These are phyloP conservation scores for Papiliotrema terrestris DNA, from an alignment of 1,284 basidiomycete species.

Conservation along the genomic window DNA sequence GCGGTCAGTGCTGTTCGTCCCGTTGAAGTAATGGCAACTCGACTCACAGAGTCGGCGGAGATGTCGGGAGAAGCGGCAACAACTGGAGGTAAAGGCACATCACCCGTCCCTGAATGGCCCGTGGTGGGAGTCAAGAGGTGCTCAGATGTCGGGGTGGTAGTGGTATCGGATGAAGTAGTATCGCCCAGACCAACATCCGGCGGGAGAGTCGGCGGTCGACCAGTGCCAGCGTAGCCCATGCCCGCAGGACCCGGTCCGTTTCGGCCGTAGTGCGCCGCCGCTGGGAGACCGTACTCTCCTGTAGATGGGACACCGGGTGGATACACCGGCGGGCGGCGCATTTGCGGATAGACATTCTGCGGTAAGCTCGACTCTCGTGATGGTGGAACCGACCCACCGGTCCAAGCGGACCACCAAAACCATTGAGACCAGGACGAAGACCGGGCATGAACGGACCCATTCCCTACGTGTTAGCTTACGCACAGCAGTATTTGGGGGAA, in stretches of 20 bases:
- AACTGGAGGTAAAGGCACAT: slow-evolving; percentile 1
- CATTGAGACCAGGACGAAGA: slow-evolving; percentile 40
- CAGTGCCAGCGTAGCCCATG: slow-evolving; percentile 9
- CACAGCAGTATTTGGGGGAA: slow-evolving; percentile 1
- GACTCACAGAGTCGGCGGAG: slow-evolving; percentile 2
- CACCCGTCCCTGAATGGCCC: not conserved
- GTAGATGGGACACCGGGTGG: slow-evolving; percentile 35
- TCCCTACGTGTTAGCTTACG: slow-evolving; percentile 21
- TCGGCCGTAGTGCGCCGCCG: slow-evolving; percentile 32
- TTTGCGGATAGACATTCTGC: slow-evolving; percentile 35
- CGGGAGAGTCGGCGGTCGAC: slow-evolving; percentile 7
- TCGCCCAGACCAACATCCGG: slow-evolving; percentile 34
- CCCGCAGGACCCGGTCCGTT: slow-evolving; percentile 9
- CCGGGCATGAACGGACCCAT: slow-evolving; percentile 46
- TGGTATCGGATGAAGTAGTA: slow-evolving; percentile 29
- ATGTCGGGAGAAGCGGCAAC: not conserved
- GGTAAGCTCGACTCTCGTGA: not conserved
- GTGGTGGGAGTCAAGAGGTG: slow-evolving; percentile 31
- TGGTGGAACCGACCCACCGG: slow-evolving; percentile 20
- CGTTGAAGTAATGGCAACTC: not conserved
- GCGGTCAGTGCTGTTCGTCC: not conserved
- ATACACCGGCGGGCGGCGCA: slow-evolving; percentile 35
- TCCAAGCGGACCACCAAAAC: slow-evolving; percentile 44
- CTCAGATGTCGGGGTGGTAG: slow-evolving; percentile 21
- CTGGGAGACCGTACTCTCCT: slow-evolving; percentile 39